Conservation (phyloP, 768 basidiomycete genomes). For the Dentipellis sp. region DNA sequence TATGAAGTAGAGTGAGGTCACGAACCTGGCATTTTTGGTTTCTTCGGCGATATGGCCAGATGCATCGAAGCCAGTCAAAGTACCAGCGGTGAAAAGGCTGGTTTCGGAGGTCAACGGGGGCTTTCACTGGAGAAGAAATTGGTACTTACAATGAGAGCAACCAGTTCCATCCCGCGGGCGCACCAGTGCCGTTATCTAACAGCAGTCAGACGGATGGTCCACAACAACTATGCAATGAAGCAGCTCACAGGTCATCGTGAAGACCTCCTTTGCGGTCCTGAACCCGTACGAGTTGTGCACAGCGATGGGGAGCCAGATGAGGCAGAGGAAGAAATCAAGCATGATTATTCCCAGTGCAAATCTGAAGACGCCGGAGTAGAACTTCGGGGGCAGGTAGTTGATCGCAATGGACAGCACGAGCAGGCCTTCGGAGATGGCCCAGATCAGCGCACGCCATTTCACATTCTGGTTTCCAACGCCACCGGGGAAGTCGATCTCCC, state of each 20-base stretch:
- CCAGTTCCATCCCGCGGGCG: slow-evolving; percentile 87
- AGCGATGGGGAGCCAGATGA: slow-evolving; percentile 90
- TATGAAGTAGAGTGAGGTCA: slow-evolving; percentile 13
- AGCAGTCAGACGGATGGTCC: not conserved
- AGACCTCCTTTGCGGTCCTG: slow-evolving; percentile 74
- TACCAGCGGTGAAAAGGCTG: slow-evolving; percentile 81
- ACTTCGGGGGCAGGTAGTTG: slow-evolving; percentile 75
- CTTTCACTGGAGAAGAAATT: slow-evolving; percentile 1
- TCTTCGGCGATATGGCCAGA: slow-evolving; percentile 85
- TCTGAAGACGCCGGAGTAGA: slow-evolving; percentile 72
- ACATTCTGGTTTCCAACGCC: slow-evolving; percentile 61
- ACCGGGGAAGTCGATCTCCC: slow-evolving; percentile 76
- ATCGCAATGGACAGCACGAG: slow-evolving; percentile 65
- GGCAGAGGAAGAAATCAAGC: slow-evolving; percentile 79
- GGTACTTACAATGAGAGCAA: slow-evolving; percentile 66
- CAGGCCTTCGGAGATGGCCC: slow-evolving; percentile 71
- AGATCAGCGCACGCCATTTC: slow-evolving; percentile 81
- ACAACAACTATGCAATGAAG: not conserved
- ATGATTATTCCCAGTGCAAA: slow-evolving; percentile 67
- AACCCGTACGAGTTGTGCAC: slow-evolving; percentile 88
- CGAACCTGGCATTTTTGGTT: slow-evolving; percentile 67
- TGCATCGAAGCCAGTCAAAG: slow-evolving; percentile 86
- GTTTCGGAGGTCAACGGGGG: not conserved
- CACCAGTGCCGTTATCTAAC: slow-evolving; percentile 85
- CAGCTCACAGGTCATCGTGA: slow-evolving; percentile 64